These are phyloP conservation scores for Silene coronaria DNA, from an alignment of 179 eudicot genomes.

Conservation along the genomic window DNA sequence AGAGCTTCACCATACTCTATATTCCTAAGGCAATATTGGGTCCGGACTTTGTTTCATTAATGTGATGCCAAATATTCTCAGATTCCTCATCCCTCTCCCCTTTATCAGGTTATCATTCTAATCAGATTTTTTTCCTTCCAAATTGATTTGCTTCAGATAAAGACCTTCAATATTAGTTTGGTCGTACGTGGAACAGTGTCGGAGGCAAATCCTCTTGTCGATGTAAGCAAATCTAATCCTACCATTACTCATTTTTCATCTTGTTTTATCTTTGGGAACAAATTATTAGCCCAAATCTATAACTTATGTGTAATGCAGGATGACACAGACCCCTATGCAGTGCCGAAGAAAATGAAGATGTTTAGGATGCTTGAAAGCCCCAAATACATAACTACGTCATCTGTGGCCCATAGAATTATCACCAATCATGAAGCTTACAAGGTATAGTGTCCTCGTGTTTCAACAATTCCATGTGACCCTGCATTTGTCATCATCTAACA, in stretches of 20 bases:
- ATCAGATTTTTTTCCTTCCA: not conserved
- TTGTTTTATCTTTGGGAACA: not conserved
- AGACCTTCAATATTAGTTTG: constrained; percentile 80
- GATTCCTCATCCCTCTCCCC: too few relatives aligned
- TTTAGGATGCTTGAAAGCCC: constrained; percentile 72
- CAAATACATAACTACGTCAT: constrained; percentile 58
- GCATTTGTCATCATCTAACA: too few relatives aligned
- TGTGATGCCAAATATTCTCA: too few relatives aligned
- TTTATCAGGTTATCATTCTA: not conserved
- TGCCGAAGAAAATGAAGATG: constrained; percentile 80
- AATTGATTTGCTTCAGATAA: constrained; percentile 40
- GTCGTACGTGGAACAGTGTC: constrained; percentile 84
- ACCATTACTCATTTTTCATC: not conserved
- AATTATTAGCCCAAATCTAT: not conserved
- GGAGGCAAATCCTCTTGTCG: constrained; percentile 48
- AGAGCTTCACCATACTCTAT: too few relatives aligned
- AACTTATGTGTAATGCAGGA: constrained; percentile 39
- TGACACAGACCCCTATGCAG: constrained; percentile 55
- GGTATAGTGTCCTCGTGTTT: constrained; percentile 31
- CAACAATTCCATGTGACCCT: too few relatives aligned
- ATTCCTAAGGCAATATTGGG: too few relatives aligned
- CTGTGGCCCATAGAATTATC: constrained; percentile 66
- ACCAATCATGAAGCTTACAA: constrained; percentile 65
- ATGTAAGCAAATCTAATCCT: constrained; percentile 41
- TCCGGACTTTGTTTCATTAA: too few relatives aligned